phyloP scores from a whole-genome alignment of 345 rosid genomes.

The Bretschneidera sinensis region DNA sequence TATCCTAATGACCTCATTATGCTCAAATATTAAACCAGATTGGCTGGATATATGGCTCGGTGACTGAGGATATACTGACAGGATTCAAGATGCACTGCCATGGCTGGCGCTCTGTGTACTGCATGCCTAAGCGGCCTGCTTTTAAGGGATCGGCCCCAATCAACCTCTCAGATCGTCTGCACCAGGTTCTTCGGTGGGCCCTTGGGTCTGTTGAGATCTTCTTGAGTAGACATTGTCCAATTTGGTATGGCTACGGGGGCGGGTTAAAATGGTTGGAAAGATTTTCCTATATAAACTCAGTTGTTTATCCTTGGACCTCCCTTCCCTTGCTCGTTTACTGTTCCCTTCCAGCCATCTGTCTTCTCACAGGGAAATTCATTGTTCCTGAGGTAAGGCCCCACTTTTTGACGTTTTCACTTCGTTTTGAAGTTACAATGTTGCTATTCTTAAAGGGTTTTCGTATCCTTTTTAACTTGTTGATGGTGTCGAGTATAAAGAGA shows the following conservation, averaged over 20 bases:
- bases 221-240: conserved; percentile 93
- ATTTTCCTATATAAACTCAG: conserved; percentile 90
- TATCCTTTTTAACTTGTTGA: neutral
- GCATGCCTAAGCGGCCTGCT: conserved; percentile 84
- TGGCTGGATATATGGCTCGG: conserved; percentile 98
- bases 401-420: neutral
- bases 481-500: too few species aligned
- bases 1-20: neutral
- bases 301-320: conserved; percentile 90
- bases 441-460: neutral
- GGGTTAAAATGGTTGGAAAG: conserved; percentile 94
- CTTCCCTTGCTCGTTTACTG: conserved; percentile 88
- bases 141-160: conserved; percentile 96
- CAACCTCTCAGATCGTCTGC: conserved; percentile 88
- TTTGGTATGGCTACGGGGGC: conserved; percentile 98
- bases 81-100: conserved; percentile 99
- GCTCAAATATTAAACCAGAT: conserved; percentile 35
- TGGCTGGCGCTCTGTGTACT: conserved; percentile 98
- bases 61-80: conserved; percentile 88
- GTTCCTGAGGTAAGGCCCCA: conserved; percentile 85
- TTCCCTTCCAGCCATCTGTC: conserved; percentile 86
- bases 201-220: conserved; percentile 97
- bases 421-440: neutral
- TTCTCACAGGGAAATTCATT: conserved; percentile 88
- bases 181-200: conserved; percentile 97